Percentiles rank a stretch among this genome's conserved stretches.
phyloP scores from a whole-genome alignment of 306 rosid species.

The Trifolium fragiferum region DNA sequence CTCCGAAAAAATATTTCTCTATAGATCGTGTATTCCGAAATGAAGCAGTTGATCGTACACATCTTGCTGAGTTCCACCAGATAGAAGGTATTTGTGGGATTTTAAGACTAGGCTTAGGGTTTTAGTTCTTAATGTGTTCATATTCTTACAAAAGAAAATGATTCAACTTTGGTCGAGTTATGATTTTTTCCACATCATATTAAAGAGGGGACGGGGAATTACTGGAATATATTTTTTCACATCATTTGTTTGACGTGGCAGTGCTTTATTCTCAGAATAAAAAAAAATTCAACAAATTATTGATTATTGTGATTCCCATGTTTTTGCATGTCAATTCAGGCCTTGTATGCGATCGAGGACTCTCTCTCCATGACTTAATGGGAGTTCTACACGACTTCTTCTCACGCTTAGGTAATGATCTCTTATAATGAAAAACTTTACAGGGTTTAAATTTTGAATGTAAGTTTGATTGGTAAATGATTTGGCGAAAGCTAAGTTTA shows the following conservation, averaged over 20 bases:
- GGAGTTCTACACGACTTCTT: constrained; percentile 92
- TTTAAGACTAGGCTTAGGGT: not conserved
- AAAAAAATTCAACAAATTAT: too few relatives aligned
- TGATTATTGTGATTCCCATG: constrained; percentile 2
- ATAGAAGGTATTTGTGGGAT: constrained; percentile 80
- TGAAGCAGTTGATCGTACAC: constrained; percentile 98
- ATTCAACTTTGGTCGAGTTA: not conserved
- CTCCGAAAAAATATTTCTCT: constrained; percentile 88
- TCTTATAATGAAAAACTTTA: constrained; percentile 1
- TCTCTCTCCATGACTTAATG: constrained; percentile 82
- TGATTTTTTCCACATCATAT: not conserved
- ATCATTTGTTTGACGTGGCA: too few relatives aligned
- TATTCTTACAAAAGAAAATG: constrained; percentile 21
- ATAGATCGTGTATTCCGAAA: constrained; percentile 97
- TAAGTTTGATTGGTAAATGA: not conserved
- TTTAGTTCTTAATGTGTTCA: constrained; percentile 22
- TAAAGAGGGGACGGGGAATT: not conserved
- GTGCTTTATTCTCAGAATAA: too few relatives aligned
- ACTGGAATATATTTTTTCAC: constrained; percentile 4
- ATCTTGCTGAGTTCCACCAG: constrained; percentile 99
- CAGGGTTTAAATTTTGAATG: constrained; percentile 10
- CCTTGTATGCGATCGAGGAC: constrained; percentile 89
- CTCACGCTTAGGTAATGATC: constrained; percentile 73
- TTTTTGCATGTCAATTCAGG: constrained; percentile 55
- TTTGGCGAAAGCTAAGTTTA: constrained; percentile 5